A percentile compares a stretch with the other conserved stretches of the same genome.
Conservation (phyloP, 208 protist genomes). For the Leishmania major region DNA sequence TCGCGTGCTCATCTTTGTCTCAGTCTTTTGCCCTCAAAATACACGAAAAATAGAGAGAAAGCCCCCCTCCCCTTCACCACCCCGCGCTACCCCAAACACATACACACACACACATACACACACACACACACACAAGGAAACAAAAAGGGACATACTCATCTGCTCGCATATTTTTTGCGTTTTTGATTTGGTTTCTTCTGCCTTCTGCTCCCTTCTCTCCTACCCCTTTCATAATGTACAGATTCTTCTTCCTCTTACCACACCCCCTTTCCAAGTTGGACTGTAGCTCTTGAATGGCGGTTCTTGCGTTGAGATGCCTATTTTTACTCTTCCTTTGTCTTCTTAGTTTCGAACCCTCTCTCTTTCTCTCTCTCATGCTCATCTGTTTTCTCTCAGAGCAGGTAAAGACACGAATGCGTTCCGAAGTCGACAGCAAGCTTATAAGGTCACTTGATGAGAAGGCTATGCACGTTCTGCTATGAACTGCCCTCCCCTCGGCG, state of each 20-base stretch:
- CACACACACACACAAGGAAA: too few species aligned
- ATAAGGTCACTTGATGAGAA: neutral
- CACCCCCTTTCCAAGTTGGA: too few species aligned
- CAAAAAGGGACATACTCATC: neutral
- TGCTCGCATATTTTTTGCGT: constrained; percentile 14
- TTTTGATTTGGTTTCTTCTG: neutral
- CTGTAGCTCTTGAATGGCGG: too few species aligned
- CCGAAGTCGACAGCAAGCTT: neutral
- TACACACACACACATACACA: too few species aligned
- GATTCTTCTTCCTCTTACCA: too few species aligned
- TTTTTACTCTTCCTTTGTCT: too few species aligned
- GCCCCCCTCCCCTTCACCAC: too few species aligned
- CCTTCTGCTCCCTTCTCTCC: neutral
- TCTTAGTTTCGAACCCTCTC: too few species aligned
- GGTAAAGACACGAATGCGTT: neutral
- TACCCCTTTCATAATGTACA: neutral
- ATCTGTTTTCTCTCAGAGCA: neutral
- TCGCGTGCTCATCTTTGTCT: neutral
- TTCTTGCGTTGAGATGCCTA: too few species aligned
- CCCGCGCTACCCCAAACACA: too few species aligned
- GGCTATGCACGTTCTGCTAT: neutral
- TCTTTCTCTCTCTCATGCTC: neutral
- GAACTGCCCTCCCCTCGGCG: too few species aligned
- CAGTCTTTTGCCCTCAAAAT: neutral
- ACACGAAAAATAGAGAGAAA: too few species aligned